Evolutionary conservation across 192 early-diverging fungal genomes (phyloP).

Genomic region (Backusella sp.): DNA sequence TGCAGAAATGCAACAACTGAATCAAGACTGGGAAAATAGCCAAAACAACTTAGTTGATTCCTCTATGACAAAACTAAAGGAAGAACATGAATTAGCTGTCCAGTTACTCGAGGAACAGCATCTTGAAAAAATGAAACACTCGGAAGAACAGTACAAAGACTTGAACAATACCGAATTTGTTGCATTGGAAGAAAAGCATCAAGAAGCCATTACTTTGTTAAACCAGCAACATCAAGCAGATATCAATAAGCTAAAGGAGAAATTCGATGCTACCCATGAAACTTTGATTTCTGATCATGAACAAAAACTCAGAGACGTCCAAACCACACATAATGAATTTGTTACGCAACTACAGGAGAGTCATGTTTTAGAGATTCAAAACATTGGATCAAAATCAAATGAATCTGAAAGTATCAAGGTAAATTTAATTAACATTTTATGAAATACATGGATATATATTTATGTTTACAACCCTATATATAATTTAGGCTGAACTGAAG

Average conservation of each 20-base stretch:
- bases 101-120: background rate
- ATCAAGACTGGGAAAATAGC: background rate
- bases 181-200: background rate
- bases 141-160: background rate
- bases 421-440: background rate
- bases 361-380: background rate
- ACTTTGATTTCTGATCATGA: background rate
- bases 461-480: background rate
- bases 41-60: background rate
- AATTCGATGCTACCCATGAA: background rate
- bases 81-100: background rate
- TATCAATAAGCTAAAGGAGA: background rate
- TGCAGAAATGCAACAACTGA: background rate
- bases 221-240: background rate
- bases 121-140: background rate
- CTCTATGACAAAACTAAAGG: background rate
- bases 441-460: background rate
- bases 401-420: background rate
- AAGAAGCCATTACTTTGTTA: background rate
- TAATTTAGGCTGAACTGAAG: conserved; percentile 4
- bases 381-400: background rate
- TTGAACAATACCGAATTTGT: background rate
- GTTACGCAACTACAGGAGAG: background rate
- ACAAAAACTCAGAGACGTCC: background rate
- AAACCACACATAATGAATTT: background rate